Evolutionary conservation across 805 yeast genomes (phyloP).

Genomic region (Yarrowia deformans): DNA sequence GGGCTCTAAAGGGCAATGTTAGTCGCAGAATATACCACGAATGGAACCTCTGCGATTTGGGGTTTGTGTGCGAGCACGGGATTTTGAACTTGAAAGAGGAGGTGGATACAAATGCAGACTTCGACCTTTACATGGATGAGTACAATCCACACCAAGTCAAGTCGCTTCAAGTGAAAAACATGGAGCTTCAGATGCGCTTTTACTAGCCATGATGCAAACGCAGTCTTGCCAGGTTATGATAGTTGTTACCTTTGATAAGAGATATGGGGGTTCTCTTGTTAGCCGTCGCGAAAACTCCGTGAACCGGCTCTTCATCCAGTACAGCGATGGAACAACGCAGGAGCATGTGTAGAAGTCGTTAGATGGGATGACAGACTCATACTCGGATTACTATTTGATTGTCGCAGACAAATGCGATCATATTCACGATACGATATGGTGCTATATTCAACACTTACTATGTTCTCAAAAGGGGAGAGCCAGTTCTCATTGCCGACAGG

Average conservation of each 20-base stretch:
- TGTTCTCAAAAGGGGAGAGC: neutral
- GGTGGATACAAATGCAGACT: too few species aligned
- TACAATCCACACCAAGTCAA: too few species aligned
- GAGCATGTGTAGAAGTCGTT: neutral
- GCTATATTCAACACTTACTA: neutral
- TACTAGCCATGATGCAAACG: too few species aligned
- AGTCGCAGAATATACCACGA: neutral
- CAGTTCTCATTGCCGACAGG: neutral
- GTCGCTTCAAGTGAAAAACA: too few species aligned
- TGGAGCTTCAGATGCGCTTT: too few species aligned
- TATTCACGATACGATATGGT: neutral
- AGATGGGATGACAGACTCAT: neutral
- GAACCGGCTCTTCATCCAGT: neutral
- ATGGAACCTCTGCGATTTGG: neutral
- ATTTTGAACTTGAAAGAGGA: neutral
- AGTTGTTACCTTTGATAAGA: too few species aligned
- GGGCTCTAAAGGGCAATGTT: neutral
- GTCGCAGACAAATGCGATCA: neutral
- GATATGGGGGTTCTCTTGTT: too few species aligned
- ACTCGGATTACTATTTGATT: neutral
- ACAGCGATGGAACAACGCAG: neutral
- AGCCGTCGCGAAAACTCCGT: too few species aligned
- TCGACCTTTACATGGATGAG: too few species aligned
- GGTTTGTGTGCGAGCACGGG: neutral
- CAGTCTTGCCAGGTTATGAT: too few species aligned